Conservation (phyloP, 257 asterid species). For the Penstemon eatonii region DNA sequence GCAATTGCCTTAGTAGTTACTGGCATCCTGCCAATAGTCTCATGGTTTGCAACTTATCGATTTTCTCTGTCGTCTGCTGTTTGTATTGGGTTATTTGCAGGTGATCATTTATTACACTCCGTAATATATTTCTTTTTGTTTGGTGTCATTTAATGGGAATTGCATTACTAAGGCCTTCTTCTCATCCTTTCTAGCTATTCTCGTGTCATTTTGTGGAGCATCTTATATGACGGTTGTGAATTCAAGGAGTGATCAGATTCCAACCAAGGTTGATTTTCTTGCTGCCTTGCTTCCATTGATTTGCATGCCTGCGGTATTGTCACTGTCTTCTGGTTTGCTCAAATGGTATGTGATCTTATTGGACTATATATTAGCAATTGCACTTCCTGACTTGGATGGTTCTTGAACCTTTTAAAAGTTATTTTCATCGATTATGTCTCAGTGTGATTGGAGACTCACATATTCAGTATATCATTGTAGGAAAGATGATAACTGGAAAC, state of each 20-base stretch:
- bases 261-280: conserved; percentile 83
- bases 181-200: conserved; percentile 56
- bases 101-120: conserved; percentile 39
- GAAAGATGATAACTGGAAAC: conserved; percentile 98
- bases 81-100: conserved; percentile 84
- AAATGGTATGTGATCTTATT: conserved; percentile 70
- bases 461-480: conserved; percentile 48
- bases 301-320: conserved; percentile 87
- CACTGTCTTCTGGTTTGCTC: conserved; percentile 81
- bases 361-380: conserved; percentile 19
- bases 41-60: conserved; percentile 97
- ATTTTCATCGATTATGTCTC: conserved; percentile 22
- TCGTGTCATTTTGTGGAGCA: conserved; percentile 88
- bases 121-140: conserved; percentile 5
- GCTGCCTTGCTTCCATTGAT: conserved; percentile 94
- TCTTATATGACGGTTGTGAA: conserved; percentile 77
- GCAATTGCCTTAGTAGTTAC: conserved; percentile 77
- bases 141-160: conserved; percentile 16
- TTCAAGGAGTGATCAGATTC: conserved; percentile 78
- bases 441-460: conserved; percentile 20
- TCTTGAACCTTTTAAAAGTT: conserved; percentile 19
- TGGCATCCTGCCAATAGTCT: conserved; percentile 88
- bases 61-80: conserved; percentile 90
- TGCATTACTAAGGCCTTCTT: conserved; percentile 33
- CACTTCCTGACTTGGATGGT: conserved; percentile 4